Evolutionary conservation across 139 green algal genomes (phyloP).

Genomic region (Volvox reticuliferus): DNA sequence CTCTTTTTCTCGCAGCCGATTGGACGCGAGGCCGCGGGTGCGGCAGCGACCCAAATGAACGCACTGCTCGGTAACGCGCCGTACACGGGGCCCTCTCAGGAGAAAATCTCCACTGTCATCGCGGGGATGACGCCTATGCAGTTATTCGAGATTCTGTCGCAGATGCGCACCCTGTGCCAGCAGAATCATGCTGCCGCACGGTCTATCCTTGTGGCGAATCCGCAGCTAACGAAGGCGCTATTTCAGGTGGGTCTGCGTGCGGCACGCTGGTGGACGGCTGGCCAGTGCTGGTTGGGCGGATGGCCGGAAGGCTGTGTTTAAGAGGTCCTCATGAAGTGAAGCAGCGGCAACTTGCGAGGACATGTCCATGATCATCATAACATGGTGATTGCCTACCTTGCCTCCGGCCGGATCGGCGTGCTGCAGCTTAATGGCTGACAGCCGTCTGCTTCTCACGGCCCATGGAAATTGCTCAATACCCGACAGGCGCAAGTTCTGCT

Average conservation of each 20-base stretch:
- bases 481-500: conserved; percentile 87
- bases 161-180: conserved; percentile 68
- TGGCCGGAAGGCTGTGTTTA: no score
- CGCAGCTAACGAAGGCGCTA: conserved; percentile 90
- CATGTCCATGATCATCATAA: no score
- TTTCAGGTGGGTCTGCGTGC: conserved; percentile 73
- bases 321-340: no score
- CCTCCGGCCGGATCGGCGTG: no score
- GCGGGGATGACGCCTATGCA: conserved; percentile 70
- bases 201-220: conserved; percentile 85
- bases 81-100: conserved; percentile 40
- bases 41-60: conserved; percentile 21
- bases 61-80: conserved; percentile 43
- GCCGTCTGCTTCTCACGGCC: no score
- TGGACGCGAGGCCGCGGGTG: conserved; percentile 13
- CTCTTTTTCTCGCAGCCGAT: conserved; percentile 13
- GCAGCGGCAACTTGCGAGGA: no score
- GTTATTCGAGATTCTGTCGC: conserved; percentile 77
- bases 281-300: no score
- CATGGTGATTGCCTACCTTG: no score
- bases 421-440: no score
- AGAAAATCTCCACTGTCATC: conserved; percentile 45
- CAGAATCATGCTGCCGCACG: conserved; percentile 71
- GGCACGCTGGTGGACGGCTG: no score
- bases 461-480: no score